Conservation (phyloP, 2,329 filamentous ascomycete species). For the Decorospora gaudefroyi region DNA sequence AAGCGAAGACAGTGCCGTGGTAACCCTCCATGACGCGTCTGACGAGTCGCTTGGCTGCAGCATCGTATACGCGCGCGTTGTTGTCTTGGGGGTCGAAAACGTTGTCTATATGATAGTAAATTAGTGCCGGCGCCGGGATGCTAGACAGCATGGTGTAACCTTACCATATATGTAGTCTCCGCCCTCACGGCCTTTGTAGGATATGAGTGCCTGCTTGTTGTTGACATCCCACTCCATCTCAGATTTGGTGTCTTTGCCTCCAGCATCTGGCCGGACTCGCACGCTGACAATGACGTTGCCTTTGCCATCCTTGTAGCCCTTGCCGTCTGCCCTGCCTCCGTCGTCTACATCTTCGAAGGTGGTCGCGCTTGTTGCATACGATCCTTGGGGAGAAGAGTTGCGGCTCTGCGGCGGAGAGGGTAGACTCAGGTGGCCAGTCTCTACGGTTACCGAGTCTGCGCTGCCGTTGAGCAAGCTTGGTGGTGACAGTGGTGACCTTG, state of each 20-base stretch:
- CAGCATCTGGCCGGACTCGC: slow-evolving; percentile 82
- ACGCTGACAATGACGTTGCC: slow-evolving; percentile 97
- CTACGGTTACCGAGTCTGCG: slow-evolving; percentile 75
- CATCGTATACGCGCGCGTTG: slow-evolving; percentile 93
- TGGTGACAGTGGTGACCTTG: slow-evolving; percentile 54
- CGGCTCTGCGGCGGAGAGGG: slow-evolving; percentile 85
- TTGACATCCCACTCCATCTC: slow-evolving; percentile 94
- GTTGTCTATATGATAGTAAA: slow-evolving; percentile 68
- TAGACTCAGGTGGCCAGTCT: slow-evolving; percentile 68
- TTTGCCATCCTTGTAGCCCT: slow-evolving; percentile 68
- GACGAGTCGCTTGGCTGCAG: slow-evolving; percentile 89
- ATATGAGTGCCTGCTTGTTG: slow-evolving; percentile 76
- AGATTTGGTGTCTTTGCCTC: slow-evolving; percentile 63
- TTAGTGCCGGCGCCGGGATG: slow-evolving; percentile 15
- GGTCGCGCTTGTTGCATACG: slow-evolving; percentile 84
- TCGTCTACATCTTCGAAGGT: slow-evolving; percentile 82
- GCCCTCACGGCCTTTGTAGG: slow-evolving; percentile 86
- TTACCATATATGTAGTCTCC: slow-evolving; percentile 85
- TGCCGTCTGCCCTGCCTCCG: slow-evolving; percentile 56
- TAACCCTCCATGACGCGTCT: slow-evolving; percentile 98
- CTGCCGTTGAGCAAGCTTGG: slow-evolving; percentile 80
- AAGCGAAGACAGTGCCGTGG: slow-evolving; percentile 96
- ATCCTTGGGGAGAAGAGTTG: slow-evolving; percentile 89
- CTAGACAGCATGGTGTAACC: slow-evolving; percentile 41
- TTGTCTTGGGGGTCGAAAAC: slow-evolving; percentile 94